These are phyloP conservation scores for Ampelocalamus luodianensis DNA, from an alignment of 176 grass and related monocot species.

Conservation along the genomic window DNA sequence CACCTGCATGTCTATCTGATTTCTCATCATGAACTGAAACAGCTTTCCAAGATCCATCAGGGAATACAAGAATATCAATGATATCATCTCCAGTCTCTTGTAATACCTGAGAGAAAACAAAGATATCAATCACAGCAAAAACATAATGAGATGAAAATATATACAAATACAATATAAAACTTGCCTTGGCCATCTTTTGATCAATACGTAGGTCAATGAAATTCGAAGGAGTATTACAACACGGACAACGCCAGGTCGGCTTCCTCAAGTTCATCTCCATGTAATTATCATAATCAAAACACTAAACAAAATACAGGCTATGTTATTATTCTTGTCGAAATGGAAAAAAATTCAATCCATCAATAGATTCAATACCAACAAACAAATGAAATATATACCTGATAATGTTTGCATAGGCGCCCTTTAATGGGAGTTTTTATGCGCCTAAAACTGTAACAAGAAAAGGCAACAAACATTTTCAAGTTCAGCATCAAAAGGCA, in stretches of 20 bases:
- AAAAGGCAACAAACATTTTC: conserved; percentile 34
- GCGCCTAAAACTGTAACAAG: conserved; percentile 70
- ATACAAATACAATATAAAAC: conserved; percentile 30
- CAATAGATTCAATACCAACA: conserved; percentile 44
- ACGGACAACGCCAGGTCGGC: conserved; percentile 87
- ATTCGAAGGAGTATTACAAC: conserved; percentile 74
- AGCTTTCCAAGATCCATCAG: conserved; percentile 85
- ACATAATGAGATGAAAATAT: conserved; percentile 31
- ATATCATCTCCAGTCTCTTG: conserved; percentile 63
- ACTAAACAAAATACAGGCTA: conserved; percentile 49
- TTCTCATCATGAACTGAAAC: conserved; percentile 57
- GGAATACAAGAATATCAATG: conserved; percentile 61
- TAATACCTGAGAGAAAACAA: conserved; percentile 63
- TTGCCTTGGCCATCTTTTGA: conserved; percentile 85
- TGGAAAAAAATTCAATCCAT: conserved; percentile 1
- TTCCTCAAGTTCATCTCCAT: conserved; percentile 91
- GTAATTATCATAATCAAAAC: conserved; percentile 98
- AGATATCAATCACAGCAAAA: conserved; percentile 28
- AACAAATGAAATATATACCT: conserved; percentile 58
- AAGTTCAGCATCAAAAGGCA: not conserved
- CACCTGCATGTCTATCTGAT: conserved; percentile 49
- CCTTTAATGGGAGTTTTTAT: conserved; percentile 88
- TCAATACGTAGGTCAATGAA: conserved; percentile 74
- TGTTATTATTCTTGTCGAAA: conserved; percentile 35
- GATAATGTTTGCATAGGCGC: conserved; percentile 86